Evolutionary conservation across 2,329 filamentous ascomycete species (phyloP).

Genomic region (Amphichorda felina): DNA sequence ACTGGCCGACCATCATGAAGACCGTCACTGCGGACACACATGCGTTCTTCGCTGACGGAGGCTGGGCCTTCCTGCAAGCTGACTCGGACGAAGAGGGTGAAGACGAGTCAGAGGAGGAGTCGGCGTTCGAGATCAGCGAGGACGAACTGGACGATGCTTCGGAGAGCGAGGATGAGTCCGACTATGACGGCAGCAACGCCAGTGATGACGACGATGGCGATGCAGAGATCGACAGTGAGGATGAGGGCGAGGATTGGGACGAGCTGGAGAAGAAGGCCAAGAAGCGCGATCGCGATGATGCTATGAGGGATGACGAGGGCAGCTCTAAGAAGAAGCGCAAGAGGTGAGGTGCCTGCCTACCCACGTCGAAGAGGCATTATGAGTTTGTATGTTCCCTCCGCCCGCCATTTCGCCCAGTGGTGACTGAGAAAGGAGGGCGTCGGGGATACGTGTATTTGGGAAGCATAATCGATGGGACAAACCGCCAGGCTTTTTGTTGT

Average conservation of each 20-base stretch:
- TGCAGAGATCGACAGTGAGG: conserved; percentile 54
- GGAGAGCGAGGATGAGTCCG: conserved; percentile 73
- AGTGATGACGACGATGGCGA: conserved; percentile 61
- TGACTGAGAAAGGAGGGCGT: no score
- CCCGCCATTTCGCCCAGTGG: no score
- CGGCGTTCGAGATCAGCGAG: conserved; percentile 82
- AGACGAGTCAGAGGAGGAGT: conserved; percentile 79
- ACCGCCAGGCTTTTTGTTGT: no score
- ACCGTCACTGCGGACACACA: conserved; percentile 91
- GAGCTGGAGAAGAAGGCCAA: conserved; percentile 85
- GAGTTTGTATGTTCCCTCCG: no score
- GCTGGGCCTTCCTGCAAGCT: conserved; percentile 83
- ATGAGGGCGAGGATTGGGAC: conserved; percentile 86
- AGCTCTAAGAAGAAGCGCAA: conserved; percentile 49
- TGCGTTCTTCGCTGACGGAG: conserved; percentile 87
- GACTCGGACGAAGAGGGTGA: conserved; percentile 80
- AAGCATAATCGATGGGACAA: no score
- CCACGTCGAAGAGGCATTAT: no score
- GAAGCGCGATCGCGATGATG: conserved; percentile 71
- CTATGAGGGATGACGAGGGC: conserved; percentile 42
- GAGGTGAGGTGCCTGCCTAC: conserved; percentile 12
- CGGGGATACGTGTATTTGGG: no score
- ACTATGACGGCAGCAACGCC: conserved; percentile 77
- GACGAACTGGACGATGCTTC: conserved; percentile 75
- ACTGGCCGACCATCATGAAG: conserved; percentile 99